These are phyloP conservation scores for Fusarium redolens DNA, from an alignment of 2,329 filamentous ascomycete genomes.

Conservation along the genomic window DNA sequence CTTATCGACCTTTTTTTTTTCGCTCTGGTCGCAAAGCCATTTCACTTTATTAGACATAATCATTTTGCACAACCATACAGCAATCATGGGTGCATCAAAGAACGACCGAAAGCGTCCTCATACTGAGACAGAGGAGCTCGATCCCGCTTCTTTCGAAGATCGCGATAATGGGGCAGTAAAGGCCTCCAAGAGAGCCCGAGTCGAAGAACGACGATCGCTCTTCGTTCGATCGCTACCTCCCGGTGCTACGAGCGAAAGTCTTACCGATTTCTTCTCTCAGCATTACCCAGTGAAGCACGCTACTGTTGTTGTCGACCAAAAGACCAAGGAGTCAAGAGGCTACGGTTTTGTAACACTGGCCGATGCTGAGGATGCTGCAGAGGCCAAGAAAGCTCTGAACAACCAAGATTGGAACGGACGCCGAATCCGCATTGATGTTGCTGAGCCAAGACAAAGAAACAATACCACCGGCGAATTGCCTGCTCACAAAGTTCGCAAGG, in stretches of 20 bases:
- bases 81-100: conserved; percentile 46
- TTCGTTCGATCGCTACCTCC: conserved; percentile 91
- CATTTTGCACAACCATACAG: neutral
- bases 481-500: conserved; percentile 66
- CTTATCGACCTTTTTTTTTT: conserved; percentile 29
- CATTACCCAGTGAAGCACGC: conserved; percentile 96
- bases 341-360: conserved; percentile 98
- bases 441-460: conserved; percentile 83
- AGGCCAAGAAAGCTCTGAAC: conserved; percentile 84
- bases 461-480: conserved; percentile 57
- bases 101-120: conserved; percentile 52
- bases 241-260: conserved; percentile 80
- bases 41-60: neutral
- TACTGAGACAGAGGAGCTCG: conserved; percentile 48
- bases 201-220: conserved; percentile 76
- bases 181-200: conserved; percentile 65
- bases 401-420: conserved; percentile 81
- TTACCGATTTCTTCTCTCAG: conserved; percentile 92
- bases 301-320: conserved; percentile 86
- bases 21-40: conserved; percentile 26
- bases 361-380: conserved; percentile 88
- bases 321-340: conserved; percentile 88
- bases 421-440: conserved; percentile 87
- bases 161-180: conserved; percentile 48
- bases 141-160: conserved; percentile 47